Base-by-base conservation (phyloP, 2,329 filamentous ascomycete species). In the Hypomyces perniciosus region DNA sequence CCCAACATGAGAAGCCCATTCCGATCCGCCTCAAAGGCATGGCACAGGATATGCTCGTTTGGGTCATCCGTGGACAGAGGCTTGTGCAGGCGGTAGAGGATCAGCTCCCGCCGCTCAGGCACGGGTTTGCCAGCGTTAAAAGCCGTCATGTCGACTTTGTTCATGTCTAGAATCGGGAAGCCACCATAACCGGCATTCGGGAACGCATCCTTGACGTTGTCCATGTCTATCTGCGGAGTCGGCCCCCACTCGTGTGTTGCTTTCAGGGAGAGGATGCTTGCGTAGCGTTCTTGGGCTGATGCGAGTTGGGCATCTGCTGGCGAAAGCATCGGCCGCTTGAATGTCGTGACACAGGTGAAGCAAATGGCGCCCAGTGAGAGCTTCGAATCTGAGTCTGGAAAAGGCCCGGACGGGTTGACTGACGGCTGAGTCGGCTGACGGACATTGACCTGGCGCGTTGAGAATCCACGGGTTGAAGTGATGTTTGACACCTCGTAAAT, bases 121-220 rank as follows among this genome's bases (percentile, higher is more conserved):
- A 76, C 52, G 0, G 70, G 62, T 43, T 67, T 70, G 0, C 55
- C 66, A 7, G 61, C 59, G 56, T 80, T 81, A 54, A 68, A 76
- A 0, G 50, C 62, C 0, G 54, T 55, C 71, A 81, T 74, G 57
- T 80, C 76, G 6, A 80, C 77, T 62, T 79, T 79, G 59, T 71
- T 71, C 73, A 80, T 78, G 44, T 78, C 72, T 3, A 79, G 65
- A 1, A 71, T 65, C 6, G 78, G 78, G 50, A 80, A 80, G 0
- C 61, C 62, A 3, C 75, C 75, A 1, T 68, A 62, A 2, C 69
- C 64, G 10, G 66, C 58, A 39, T 65, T 59, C 2, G 69, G 71
- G 10, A 73, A 68, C 5, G 63, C 46, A 1, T 61, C 59, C 2
- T 70, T 64, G 26, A 74, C 44, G 4, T 61, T 56, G 13, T 73